These are phyloP conservation scores for Phytophthora boehmeriae DNA, from an alignment of 352 stramenopile genomes.

Conservation along the genomic window DNA sequence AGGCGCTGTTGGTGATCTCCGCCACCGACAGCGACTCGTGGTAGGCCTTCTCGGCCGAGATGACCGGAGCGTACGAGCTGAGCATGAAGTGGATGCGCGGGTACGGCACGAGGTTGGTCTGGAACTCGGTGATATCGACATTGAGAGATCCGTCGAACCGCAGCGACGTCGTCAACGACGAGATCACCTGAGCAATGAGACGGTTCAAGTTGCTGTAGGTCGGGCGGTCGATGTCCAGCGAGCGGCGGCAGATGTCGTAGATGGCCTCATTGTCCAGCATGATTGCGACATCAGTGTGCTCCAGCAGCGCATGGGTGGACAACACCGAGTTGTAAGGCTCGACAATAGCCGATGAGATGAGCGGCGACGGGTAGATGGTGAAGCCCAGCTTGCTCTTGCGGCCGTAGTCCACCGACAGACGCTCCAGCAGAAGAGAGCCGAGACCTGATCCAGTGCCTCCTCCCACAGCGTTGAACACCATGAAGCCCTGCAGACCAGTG, in stretches of 20 bases:
- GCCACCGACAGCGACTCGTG: constrained; percentile 97
- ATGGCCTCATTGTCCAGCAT: too few relatives aligned
- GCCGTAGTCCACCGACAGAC: constrained; percentile 97
- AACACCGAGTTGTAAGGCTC: constrained; percentile 99
- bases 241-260: too few relatives aligned
- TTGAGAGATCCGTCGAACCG: constrained; percentile 98
- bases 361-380: too few relatives aligned
- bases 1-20: constrained; percentile 99
- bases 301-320: constrained; percentile 94
- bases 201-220: constrained; percentile 99
- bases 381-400: constrained; percentile 99
- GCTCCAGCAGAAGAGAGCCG: constrained; percentile 96
- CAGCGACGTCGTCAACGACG: constrained; percentile 97
- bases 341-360: constrained; percentile 92
- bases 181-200: constrained; percentile 98
- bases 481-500: constrained; percentile 97
- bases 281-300: constrained; percentile 97
- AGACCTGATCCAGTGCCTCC: constrained; percentile 98
- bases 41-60: too few relatives aligned
- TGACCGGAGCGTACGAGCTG: constrained; percentile 98
- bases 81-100: constrained; percentile 99
- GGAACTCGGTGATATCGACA: constrained; percentile 99
- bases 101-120: constrained; percentile 99
- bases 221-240: constrained; percentile 97
- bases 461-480: constrained; percentile 98